These are phyloP conservation scores for Auricularia sp. DNA, from an alignment of 768 basidiomycete species.

Conservation along the genomic window DNA sequence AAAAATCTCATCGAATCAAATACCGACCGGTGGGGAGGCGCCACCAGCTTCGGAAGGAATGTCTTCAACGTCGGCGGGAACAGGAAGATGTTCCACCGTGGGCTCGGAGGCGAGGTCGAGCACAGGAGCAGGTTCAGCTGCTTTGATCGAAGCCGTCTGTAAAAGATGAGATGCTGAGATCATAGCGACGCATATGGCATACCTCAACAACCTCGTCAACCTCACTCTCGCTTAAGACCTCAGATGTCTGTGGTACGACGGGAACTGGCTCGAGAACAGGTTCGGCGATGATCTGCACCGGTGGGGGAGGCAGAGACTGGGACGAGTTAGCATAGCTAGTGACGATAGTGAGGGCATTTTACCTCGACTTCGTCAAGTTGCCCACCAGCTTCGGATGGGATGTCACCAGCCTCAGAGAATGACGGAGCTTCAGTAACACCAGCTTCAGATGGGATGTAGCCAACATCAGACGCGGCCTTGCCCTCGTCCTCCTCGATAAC, in stretches of 20 bases:
- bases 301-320: not conserved
- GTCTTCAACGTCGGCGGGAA: not conserved
- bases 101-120: not conserved
- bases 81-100: not conserved
- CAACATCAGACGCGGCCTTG: not conserved
- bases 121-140: not conserved
- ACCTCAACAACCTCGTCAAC: not conserved
- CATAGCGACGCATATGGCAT: not conserved
- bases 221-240: not conserved
- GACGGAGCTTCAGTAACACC: not conserved
- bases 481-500: not conserved
- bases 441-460: conserved; percentile 2
- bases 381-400: not conserved
- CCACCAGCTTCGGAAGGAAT: too few species aligned
- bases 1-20: too few species aligned
- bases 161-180: not conserved
- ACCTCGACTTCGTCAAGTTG: too few species aligned
- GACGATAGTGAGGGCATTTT: too few species aligned
- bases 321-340: not conserved
- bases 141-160: not conserved
- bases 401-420: not conserved
- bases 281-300: not conserved
- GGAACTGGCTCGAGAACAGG: not conserved
- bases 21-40: too few species aligned
- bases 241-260: not conserved